Base-by-base conservation (phyloP, 257 asterid genomes). In the Nicotiana knightiana region DNA sequence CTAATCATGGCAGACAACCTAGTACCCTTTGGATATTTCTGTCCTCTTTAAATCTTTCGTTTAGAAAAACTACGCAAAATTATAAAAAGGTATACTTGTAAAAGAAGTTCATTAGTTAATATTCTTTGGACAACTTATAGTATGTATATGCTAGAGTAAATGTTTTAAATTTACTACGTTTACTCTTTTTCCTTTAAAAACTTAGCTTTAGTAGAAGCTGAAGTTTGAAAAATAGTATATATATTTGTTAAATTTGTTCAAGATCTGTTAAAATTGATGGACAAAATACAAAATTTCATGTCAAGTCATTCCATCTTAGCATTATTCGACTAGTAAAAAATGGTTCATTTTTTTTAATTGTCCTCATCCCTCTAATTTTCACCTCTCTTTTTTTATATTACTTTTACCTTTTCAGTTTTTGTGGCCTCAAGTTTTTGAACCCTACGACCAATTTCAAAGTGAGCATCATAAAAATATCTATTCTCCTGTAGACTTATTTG, bases 1-100 rank as follows among this genome's bases (percentile, higher is more conserved):
- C 7, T 33, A 3, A 2, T 55, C 64, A 59, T 82, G 87, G 51
- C 88, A 35, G 81, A 82, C 84, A 85, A 79, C 88, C 88, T 85
- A 80, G 88, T 82, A 82, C 86, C 79, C n/a, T 46, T 21, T 73
- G 61, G 79, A 73, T 73, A 28, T 64, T 64, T 64, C 37, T 64
- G n/a, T 54, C 79, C 51, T 51, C 54, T 51, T 73, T 57, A 43
- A 53, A 62, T 39, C 81, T 26, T 67, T 85, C 26, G 21, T 21
- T 1, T 63, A 53, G 18, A 9, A 53, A 18, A 13, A 1, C 18
- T 53, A 53, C 5, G 1, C 6, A 53, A 53, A 3, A 53, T 12
- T 53, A 3, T 53, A 21, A 21, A 21, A 21, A 21, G 24, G 24
- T 21, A 21, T 21, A 21, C 24, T 21, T 21, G 24, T 21, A 21